These are phyloP conservation scores for Elsinoe perseae DNA, from an alignment of 2,329 filamentous ascomycete genomes.

Conservation along the genomic window DNA sequence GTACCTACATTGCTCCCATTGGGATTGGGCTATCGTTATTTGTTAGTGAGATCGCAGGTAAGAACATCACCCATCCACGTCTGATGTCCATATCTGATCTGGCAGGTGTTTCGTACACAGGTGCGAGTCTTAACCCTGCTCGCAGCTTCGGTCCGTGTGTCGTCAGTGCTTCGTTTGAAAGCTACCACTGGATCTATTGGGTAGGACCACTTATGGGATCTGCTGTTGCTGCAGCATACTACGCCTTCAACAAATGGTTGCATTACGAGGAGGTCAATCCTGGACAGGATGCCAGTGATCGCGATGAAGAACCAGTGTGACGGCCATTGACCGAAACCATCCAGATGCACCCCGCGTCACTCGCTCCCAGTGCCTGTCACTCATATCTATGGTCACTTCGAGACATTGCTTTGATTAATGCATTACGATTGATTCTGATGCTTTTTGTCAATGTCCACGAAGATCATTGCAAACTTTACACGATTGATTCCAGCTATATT, in stretches of 20 bases:
- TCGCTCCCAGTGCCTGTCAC: no score
- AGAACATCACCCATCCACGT: not conserved
- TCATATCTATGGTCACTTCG: no score
- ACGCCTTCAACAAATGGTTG: slow-evolving; percentile 24
- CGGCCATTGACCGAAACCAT: no score
- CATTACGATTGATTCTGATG: no score
- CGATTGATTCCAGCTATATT: not conserved
- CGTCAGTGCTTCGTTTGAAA: slow-evolving; percentile 24
- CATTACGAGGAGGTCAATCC: slow-evolving; percentile 28
- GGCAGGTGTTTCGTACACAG: slow-evolving; percentile 28
- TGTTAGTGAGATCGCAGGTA: slow-evolving; percentile 21
- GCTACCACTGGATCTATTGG: slow-evolving; percentile 28
- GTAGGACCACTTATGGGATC: slow-evolving; percentile 24
- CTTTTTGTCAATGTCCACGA: no score
- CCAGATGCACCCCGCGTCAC: no score
- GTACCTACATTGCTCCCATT: slow-evolving; percentile 25
- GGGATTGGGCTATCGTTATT: slow-evolving; percentile 25
- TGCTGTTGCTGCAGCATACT: slow-evolving; percentile 23
- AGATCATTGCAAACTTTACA: not conserved
- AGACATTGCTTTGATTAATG: no score
- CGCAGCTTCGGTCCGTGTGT: slow-evolving; percentile 30
- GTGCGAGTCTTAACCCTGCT: slow-evolving; percentile 30
- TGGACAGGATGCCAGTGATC: slow-evolving; percentile 21
- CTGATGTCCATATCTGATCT: not conserved
- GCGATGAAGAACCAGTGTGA: not conserved